These are phyloP conservation scores for Cytospora piceae DNA, from an alignment of 2,329 filamentous ascomycete species.

Conservation along the genomic window DNA sequence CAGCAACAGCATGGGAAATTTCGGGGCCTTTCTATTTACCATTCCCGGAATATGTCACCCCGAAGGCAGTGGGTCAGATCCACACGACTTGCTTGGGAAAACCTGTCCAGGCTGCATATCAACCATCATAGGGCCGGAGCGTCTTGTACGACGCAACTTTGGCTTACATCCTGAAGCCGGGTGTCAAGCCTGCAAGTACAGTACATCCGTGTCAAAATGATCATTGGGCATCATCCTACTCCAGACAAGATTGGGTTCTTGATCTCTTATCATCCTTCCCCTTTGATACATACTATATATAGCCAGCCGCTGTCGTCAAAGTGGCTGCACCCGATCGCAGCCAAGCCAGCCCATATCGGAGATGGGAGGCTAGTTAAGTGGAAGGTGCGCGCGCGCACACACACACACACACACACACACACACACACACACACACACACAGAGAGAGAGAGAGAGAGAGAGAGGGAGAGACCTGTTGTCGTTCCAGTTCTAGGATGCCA, in stretches of 20 bases:
- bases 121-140: constrained; percentile 6
- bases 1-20: too few species aligned
- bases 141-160: constrained; percentile 3
- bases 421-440: not conserved
- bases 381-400: too few species aligned
- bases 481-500: not conserved
- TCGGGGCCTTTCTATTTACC: too few species aligned
- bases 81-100: not conserved
- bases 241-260: not conserved
- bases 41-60: too few species aligned
- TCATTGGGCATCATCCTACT: not conserved
- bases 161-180: not conserved
- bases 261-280: not conserved
- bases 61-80: too few species aligned
- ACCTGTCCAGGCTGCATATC: constrained; percentile 18
- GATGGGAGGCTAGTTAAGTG: too few species aligned
- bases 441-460: too few species aligned
- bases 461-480: not conserved
- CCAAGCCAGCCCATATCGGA: not conserved
- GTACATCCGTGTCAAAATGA: not conserved
- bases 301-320: not conserved
- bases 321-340: not conserved
- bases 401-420: not conserved
- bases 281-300: not conserved
- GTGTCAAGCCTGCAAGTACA: not conserved